Percentiles rank a stretch among this genome's conserved stretches.
Conservation (phyloP, 2,329 filamentous ascomycete species). For the Graphium sp. region DNA sequence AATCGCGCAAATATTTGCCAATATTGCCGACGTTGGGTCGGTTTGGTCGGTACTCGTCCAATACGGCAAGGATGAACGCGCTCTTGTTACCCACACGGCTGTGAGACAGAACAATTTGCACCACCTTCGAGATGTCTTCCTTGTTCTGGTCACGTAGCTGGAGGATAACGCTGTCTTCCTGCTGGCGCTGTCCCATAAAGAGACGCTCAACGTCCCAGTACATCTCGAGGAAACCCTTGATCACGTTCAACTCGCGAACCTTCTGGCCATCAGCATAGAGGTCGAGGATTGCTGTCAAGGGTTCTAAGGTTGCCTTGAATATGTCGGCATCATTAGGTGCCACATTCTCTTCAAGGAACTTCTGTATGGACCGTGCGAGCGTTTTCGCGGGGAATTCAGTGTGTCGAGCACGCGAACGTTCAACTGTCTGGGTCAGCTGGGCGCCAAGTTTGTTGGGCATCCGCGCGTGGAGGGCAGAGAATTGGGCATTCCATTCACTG, state of each 20-base stretch:
- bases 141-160: conserved; percentile 93
- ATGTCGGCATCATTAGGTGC: conserved; percentile 54
- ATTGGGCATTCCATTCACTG: conserved; percentile 90
- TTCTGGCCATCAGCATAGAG: conserved; percentile 80
- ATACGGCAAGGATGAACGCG: conserved; percentile 75
- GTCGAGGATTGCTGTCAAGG: conserved; percentile 61
- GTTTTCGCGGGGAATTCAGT: conserved; percentile 86
- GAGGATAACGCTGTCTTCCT: conserved; percentile 88
- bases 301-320: conserved; percentile 55
- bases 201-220: conserved; percentile 75
- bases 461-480: conserved; percentile 88
- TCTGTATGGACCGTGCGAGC: conserved; percentile 65
- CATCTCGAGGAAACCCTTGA: conserved; percentile 60
- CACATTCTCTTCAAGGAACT: conserved; percentile 81
- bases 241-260: conserved; percentile 71
- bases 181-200: conserved; percentile 69
- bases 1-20: conserved; percentile 68
- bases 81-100: conserved; percentile 88
- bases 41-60: conserved; percentile 91
- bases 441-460: conserved; percentile 90
- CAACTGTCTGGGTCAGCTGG: conserved; percentile 69
- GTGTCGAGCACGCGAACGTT: conserved; percentile 61
- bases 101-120: conserved; percentile 84
- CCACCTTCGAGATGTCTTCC: conserved; percentile 71
- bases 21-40: conserved; percentile 81